phyloP scores from a whole-genome alignment of 2,329 filamentous ascomycete genomes.

The Neonectria neomacrospora region DNA sequence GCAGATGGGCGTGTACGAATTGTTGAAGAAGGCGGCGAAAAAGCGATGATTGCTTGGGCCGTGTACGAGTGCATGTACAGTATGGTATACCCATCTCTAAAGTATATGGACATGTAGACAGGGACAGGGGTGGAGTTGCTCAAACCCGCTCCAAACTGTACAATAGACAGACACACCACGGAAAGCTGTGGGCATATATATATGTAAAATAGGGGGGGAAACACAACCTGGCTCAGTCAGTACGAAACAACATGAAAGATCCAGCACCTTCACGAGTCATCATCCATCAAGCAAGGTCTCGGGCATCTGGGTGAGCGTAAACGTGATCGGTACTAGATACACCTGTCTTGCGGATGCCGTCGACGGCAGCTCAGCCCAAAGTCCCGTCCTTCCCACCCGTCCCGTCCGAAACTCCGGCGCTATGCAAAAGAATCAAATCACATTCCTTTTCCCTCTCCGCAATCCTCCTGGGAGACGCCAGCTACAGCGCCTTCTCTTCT shows the following conservation, averaged over 20 bases:
- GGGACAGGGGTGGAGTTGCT: neutral
- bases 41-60: conserved; percentile 23
- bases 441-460: conserved; percentile 1
- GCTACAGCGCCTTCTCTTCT: neutral
- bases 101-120: conserved; percentile 2
- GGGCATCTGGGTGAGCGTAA: neutral
- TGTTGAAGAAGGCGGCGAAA: conserved; percentile 38
- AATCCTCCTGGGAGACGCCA: neutral
- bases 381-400: conserved; percentile 25
- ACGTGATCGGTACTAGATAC: conserved; percentile 16
- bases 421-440: conserved; percentile 41
- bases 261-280: neutral
- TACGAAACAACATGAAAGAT: neutral
- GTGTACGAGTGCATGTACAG: conserved; percentile 8
- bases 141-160: conserved; percentile 13
- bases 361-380: conserved; percentile 13
- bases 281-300: neutral
- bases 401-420: conserved; percentile 44
- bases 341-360: conserved; percentile 7
- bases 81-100: conserved; percentile 16
- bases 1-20: conserved; percentile 58
- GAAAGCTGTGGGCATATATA: conserved; percentile 1
- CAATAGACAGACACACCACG: conserved; percentile 4
- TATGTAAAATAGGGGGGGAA: neutral
- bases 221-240: conserved; percentile 4